A percentile compares a stretch with the other conserved stretches of the same genome.
phyloP scores from a whole-genome alignment of 2,329 filamentous ascomycete genomes.

The Cryphonectria nitschkei region DNA sequence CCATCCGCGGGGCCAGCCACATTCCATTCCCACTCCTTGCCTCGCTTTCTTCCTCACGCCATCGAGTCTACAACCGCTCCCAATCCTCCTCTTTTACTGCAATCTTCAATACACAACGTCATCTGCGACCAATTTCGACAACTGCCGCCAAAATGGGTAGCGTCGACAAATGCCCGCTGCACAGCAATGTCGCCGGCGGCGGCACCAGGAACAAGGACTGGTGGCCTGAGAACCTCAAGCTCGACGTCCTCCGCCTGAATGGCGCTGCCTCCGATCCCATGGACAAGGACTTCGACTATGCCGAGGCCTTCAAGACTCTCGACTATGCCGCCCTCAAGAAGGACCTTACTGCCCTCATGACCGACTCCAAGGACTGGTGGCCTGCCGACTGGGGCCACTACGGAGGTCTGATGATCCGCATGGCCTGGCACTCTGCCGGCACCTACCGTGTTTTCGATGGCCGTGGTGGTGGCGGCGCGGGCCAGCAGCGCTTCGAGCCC shows the following conservation, averaged over 20 bases:
- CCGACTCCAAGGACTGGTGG: conserved; percentile 81
- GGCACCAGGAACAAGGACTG: conserved; percentile 73
- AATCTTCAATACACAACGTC: no score
- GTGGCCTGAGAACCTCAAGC: conserved; percentile 71
- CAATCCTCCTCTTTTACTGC: neutral
- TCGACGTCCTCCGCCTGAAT: conserved; percentile 77
- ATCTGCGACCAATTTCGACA: neutral
- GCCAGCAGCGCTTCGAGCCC: conserved; percentile 75
- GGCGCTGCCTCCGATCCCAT: conserved; percentile 65
- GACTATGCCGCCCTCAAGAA: conserved; percentile 75
- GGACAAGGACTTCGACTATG: conserved; percentile 71
- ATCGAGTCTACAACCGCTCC: neutral
- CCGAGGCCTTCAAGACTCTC: conserved; percentile 70
- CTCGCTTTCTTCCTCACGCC: neutral
- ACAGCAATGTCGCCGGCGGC: conserved; percentile 55
- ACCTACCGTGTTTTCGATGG: conserved; percentile 78
- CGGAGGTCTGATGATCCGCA: conserved; percentile 77
- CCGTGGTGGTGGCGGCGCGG: conserved; percentile 72
- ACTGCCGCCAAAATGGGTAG: conserved; percentile 24
- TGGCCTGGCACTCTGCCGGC: conserved; percentile 81
- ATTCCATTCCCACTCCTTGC: neutral
- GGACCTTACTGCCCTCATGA: conserved; percentile 72
- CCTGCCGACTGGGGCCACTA: conserved; percentile 83
- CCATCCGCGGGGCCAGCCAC: conserved; percentile 4
- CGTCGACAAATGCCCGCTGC: conserved; percentile 24